Evolutionary conservation across 352 stramenopile species (phyloP).

Genomic region (Phytophthora pluvialis): DNA sequence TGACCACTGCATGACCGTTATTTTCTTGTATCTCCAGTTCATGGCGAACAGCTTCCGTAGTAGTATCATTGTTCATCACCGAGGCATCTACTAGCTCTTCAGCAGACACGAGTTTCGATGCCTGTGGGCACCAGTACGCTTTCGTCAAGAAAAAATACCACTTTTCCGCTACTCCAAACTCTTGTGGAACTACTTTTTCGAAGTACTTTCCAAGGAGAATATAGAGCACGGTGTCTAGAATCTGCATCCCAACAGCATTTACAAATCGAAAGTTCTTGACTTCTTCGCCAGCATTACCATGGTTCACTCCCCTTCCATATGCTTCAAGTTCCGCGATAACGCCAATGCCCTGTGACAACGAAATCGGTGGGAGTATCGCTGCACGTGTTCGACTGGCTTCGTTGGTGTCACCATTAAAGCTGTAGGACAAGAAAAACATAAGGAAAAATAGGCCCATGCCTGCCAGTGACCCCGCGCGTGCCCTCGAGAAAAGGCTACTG

Average conservation of each 20-base stretch:
- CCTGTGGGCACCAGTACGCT: conserved; percentile 65
- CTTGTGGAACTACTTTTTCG: conserved; percentile 91
- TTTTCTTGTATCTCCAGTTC: conserved; percentile 63
- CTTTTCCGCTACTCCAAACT: conserved; percentile 89
- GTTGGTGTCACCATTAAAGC: conserved; percentile 65
- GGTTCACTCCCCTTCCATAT: conserved; percentile 47
- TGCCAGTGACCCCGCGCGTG: conserved; percentile 64
- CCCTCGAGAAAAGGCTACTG: conserved; percentile 66
- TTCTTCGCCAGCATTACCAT: conserved; percentile 43
- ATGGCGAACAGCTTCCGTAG: conserved; percentile 40
- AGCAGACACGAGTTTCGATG: conserved; percentile 22
- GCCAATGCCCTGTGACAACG: conserved; percentile 71
- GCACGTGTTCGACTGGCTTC: conserved; percentile 37
- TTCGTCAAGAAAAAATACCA: conserved; percentile 92
- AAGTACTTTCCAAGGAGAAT: conserved; percentile 88
- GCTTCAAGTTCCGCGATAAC: conserved; percentile 72
- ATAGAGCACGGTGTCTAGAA: conserved; percentile 92
- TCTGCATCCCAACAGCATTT: conserved; percentile 80
- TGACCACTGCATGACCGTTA: conserved; percentile 61
- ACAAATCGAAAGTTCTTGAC: conserved; percentile 62
- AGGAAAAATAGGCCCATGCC: conserved; percentile 83
- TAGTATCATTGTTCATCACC: not conserved
- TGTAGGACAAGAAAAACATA: conserved; percentile 80
- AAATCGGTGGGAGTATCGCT: conserved; percentile 74
- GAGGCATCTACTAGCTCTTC: conserved; percentile 41